A percentile compares a stretch with the other conserved stretches of the same genome.
These are phyloP conservation scores for Dioscorea dumetorum DNA, from an alignment of 106 monocot species.

Conservation along the genomic window DNA sequence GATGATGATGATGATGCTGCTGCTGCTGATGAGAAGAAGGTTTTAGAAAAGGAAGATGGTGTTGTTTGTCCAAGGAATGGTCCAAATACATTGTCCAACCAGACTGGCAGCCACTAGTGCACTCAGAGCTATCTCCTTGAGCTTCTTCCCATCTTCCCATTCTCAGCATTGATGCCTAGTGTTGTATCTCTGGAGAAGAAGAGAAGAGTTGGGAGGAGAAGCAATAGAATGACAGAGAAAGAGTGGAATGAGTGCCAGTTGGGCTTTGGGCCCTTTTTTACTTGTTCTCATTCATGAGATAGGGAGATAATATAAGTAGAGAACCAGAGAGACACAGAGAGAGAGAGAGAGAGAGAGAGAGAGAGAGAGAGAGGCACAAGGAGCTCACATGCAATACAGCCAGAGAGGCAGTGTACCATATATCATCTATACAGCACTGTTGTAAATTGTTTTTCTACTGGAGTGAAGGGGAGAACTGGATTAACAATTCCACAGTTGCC, in stretches of 20 bases:
- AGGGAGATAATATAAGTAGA: no score
- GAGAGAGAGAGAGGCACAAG: conserved; percentile 17
- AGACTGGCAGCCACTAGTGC: conserved; percentile 84
- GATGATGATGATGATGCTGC: neutral
- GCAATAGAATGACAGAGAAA: conserved; percentile 17
- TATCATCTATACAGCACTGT: conserved; percentile 15
- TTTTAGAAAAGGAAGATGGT: neutral
- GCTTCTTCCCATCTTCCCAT: conserved; percentile 17
- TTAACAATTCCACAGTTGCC: no score
- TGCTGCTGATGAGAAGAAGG: no score
- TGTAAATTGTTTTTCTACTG: neutral
- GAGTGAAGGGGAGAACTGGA: no score
- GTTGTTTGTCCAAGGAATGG: conserved; percentile 22
- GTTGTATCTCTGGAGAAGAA: neutral
- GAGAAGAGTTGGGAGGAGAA: neutral
- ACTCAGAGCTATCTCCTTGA: conserved; percentile 39
- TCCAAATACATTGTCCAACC: conserved; percentile 91
- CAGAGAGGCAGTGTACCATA: conserved; percentile 30
- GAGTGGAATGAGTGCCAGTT: conserved; percentile 45
- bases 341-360: conserved; percentile 14
- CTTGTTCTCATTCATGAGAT: neutral
- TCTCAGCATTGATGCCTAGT: neutral
- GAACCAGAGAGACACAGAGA: no score
- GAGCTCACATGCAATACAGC: conserved; percentile 50
- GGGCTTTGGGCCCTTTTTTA: conserved; percentile 20